Percentiles rank a stretch among this genome's conserved stretches.
Conservation (phyloP, 495 filamentous ascomycete species). For the Pseudevernia furfuracea region DNA sequence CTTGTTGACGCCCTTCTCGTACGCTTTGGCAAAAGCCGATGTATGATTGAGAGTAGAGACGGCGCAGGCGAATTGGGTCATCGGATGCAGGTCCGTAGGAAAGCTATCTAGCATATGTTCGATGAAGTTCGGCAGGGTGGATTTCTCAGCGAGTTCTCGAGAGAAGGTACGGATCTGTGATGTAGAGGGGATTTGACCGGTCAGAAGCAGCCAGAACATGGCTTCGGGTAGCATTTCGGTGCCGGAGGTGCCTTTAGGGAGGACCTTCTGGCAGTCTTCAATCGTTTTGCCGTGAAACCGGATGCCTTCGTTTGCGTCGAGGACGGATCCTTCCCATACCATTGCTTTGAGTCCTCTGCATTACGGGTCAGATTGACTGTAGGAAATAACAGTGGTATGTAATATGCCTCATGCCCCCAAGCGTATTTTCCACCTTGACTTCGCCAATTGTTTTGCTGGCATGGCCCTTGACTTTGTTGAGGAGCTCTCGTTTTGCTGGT, state of each 20-base stretch:
- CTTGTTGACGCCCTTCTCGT: constrained; percentile 84
- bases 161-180: constrained; percentile 74
- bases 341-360: constrained; percentile 81
- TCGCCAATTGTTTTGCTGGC: constrained; percentile 79
- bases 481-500: constrained; percentile 82
- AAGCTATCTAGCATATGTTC: constrained; percentile 84
- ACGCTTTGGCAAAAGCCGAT: constrained; percentile 84
- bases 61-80: constrained; percentile 94
- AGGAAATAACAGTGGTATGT: not conserved
- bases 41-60: constrained; percentile 90
- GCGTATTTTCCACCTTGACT: constrained; percentile 85
- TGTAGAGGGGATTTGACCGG: constrained; percentile 80
- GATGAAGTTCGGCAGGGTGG: constrained; percentile 74
- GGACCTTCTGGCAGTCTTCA: constrained; percentile 89
- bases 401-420: constrained; percentile 81
- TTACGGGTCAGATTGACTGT: constrained; percentile 12
- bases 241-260: constrained; percentile 86
- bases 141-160: constrained; percentile 78
- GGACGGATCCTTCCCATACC: constrained; percentile 97
- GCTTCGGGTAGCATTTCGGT: constrained; percentile 99
- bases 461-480: constrained; percentile 84
- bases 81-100: constrained; percentile 82
- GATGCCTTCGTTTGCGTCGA: constrained; percentile 94
- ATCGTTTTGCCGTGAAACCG: constrained; percentile 97
- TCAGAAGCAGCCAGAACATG: constrained; percentile 99